Evolutionary conservation across 768 basidiomycete genomes (phyloP), one percentile per base, ranked within the genome.

Genomic region (Pleurotus sapidus): DNA sequence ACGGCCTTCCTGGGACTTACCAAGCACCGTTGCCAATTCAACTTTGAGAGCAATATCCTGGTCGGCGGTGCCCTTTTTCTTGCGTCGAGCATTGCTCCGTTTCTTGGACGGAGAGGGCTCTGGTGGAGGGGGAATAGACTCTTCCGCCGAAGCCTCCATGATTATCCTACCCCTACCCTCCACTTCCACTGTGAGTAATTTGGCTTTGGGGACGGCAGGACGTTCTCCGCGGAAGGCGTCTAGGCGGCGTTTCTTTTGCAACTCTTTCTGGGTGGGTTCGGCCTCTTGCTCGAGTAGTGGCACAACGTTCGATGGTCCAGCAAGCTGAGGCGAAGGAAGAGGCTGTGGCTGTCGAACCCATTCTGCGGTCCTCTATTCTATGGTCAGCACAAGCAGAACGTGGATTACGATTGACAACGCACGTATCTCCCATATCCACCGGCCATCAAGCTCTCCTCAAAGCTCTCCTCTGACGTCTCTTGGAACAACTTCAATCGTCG

Each of bases 401-500:
- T n/a, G 38, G 15, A 27, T 20, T 11, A 25, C 48, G 51, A 45
- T 14, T 57, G 37, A 20, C n/a, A 47, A 73, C 84, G 70, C 67
- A 87, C 89, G 68, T 91, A 91, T 60, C 80, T 80, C 1, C 85
- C 88, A 68, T 91, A 91, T 6, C 90, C 89, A 27, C 89, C 88
- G 17, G 88, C 89, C 82, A 91, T 89, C 42, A 91, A 68, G 62
- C 88, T 88, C 70, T 92, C 89, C 64, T 92, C 90, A 63, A 92
- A 91, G 64, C 89, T 91, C 70, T 89, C 88, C 46, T 89, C 88
- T 3, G 87, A 88, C 0, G 89, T 91, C 71, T 90, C 88, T 67
- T 90, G 89, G 68, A 91, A 92, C 40, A 93, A 69, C 61, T 84
- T 86, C 37, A 91, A 73, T 50, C 89, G 77, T 57, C 90, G 76